Conservation (phyloP, 106 monocot species). For the Platanthera zijinensis region DNA sequence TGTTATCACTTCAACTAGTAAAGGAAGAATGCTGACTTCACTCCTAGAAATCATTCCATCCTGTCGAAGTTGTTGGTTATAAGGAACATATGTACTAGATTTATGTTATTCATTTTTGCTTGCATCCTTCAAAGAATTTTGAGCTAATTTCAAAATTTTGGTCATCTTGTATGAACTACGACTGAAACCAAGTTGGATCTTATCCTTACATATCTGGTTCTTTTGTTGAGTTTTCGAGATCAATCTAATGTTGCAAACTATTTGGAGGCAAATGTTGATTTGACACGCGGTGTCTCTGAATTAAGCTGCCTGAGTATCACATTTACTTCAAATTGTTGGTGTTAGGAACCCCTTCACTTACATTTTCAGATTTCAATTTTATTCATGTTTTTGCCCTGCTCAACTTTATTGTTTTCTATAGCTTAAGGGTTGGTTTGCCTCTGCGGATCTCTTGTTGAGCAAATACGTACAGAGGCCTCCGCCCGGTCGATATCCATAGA, state of each 20-base stretch:
- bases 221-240: background rate
- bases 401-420: background rate
- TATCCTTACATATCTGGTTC: background rate
- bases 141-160: background rate
- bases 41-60: background rate
- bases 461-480: no score
- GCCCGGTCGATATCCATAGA: no score
- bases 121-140: background rate
- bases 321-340: background rate
- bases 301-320: background rate
- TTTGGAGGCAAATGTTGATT: background rate
- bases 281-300: background rate
- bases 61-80: background rate
- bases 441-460: no score
- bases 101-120: background rate
- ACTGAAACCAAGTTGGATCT: background rate
- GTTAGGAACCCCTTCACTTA: background rate
- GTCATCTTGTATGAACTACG: background rate
- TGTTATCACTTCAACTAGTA: background rate
- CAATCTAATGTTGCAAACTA: background rate
- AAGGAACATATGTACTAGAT: background rate
- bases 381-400: background rate
- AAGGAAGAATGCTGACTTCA: background rate
- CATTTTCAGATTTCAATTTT: background rate
- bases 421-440: background rate